Evolutionary conservation across 495 filamentous ascomycete species (phyloP), one percentile per base, ranked within the genome.

Genomic region (Podospora comata): DNA sequence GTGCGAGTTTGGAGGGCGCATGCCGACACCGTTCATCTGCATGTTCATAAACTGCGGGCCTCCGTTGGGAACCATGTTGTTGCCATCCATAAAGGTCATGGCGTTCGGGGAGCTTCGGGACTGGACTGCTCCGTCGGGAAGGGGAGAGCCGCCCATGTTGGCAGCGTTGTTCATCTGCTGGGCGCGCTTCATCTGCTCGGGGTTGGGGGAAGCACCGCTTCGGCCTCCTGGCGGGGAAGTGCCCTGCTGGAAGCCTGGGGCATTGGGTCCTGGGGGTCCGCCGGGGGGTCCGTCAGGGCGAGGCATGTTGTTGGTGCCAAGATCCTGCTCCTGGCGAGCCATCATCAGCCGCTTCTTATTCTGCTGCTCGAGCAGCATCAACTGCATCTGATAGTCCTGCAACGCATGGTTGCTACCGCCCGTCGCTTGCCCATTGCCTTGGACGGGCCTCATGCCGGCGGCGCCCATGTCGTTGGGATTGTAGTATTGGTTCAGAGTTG

Each of bases 341-440:
- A 97, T 96, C 85, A 97, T 90, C 73, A 99, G 82, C 26, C 95
- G 85, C 75, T 94, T 95, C 85, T 98, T 99, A 73, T 98, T 99
- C 78, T 99, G 95, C 80, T 99, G 95, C 79, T 99, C 95, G 55
- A 99, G 88, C 65, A 99, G 79, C 95, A 98, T 97, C 75, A 99
- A 83, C 75, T 99, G 95, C 95, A 97, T 97, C 81, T 99, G 95
- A 79, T 99, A 98, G 77, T 98, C 96, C 77, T 97, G 94, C 65
- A 99, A 84, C 53, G 96, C 96, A 78, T 97, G 94, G 74, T 95
- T 97, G 76, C 92, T 92, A 62, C 87, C 85, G 64, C 81, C 83
- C 15, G 76, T 75, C 55, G 84, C 80, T 71, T 79, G 80, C 75
- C 84, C 82, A 68, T 85, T 86, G 60, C 74, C 85, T 73, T 80